These are phyloP conservation scores for Podospora pseudoanserina DNA, from an alignment of 495 filamentous ascomycete genomes.

Conservation along the genomic window DNA sequence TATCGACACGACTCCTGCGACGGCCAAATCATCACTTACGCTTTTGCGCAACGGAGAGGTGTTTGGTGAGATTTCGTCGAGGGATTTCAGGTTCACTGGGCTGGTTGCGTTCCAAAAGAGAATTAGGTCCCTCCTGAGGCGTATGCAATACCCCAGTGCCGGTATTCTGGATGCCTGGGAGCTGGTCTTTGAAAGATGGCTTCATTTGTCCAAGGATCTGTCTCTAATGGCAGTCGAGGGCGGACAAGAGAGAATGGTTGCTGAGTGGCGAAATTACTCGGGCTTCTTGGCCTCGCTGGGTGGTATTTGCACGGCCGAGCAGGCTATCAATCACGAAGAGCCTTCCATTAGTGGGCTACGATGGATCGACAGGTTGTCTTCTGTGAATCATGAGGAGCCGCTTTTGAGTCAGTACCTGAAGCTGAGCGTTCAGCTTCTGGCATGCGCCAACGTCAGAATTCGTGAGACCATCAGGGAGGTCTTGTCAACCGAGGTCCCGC, in stretches of 20 bases:
- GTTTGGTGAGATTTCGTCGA: conserved; percentile 58
- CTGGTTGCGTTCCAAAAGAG: conserved; percentile 65
- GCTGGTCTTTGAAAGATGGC: conserved; percentile 57
- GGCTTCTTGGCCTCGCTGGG: conserved; percentile 64
- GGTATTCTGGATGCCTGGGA: conserved; percentile 65
- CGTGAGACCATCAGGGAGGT: conserved; percentile 62
- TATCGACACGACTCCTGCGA: conserved; percentile 47
- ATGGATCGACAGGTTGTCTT: conserved; percentile 60
- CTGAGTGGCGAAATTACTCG: conserved; percentile 64
- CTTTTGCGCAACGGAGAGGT: conserved; percentile 58
- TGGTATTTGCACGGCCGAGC: conserved; percentile 62
- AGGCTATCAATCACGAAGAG: conserved; percentile 52
- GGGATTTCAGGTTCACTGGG: conserved; percentile 60
- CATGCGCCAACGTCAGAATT: conserved; percentile 58
- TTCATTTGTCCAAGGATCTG: conserved; percentile 56
- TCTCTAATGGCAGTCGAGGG: conserved; percentile 45
- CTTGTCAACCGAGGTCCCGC: conserved; percentile 56
- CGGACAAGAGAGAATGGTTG: conserved; percentile 52
- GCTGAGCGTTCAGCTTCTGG: conserved; percentile 58
- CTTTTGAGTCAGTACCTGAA: conserved; percentile 58
- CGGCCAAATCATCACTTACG: conserved; percentile 46
- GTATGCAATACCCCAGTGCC: conserved; percentile 56
- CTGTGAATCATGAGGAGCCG: conserved; percentile 55
- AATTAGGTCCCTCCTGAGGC: conserved; percentile 51
- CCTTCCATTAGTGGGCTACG: conserved; percentile 51